Conservation (phyloP, 2,329 filamentous ascomycete species). For the Fonsecaea multimorphosa region DNA sequence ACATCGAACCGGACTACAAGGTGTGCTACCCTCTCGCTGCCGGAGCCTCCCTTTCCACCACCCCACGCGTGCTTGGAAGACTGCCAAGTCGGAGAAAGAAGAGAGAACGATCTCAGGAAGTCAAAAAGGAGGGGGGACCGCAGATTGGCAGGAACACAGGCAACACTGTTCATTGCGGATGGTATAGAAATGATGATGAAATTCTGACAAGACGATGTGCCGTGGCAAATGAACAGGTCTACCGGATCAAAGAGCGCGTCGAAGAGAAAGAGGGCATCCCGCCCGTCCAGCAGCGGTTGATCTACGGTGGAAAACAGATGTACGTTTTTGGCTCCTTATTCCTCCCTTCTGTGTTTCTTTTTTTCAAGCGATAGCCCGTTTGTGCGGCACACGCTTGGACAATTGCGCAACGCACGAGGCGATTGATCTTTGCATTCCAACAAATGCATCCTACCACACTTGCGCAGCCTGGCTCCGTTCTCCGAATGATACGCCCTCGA, state of each 20-base stretch:
- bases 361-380: too few species aligned
- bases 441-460: too few species aligned
- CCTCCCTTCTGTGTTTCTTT: too few species aligned
- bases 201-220: not conserved
- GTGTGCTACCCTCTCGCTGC: constrained; percentile 61
- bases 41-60: not conserved
- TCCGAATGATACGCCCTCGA: too few species aligned
- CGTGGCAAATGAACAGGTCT: constrained; percentile 65
- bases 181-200: too few species aligned
- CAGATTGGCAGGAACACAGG: not conserved
- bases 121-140: not conserved
- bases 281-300: constrained; percentile 92
- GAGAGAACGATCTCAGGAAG: not conserved
- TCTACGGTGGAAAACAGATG: constrained; percentile 98
- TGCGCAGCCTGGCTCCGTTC: too few species aligned
- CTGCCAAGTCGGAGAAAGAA: not conserved
- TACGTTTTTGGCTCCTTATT: constrained; percentile 52
- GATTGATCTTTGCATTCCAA: too few species aligned
- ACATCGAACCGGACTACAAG: constrained; percentile 94
- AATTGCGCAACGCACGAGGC: too few species aligned
- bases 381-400: too few species aligned
- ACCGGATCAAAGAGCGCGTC: constrained; percentile 97
- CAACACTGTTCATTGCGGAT: not conserved
- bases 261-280: constrained; percentile 99
- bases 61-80: not conserved